Evolutionary conservation across 2,329 filamentous ascomycete genomes (phyloP).

Genomic region (Chaetomium strumarium): DNA sequence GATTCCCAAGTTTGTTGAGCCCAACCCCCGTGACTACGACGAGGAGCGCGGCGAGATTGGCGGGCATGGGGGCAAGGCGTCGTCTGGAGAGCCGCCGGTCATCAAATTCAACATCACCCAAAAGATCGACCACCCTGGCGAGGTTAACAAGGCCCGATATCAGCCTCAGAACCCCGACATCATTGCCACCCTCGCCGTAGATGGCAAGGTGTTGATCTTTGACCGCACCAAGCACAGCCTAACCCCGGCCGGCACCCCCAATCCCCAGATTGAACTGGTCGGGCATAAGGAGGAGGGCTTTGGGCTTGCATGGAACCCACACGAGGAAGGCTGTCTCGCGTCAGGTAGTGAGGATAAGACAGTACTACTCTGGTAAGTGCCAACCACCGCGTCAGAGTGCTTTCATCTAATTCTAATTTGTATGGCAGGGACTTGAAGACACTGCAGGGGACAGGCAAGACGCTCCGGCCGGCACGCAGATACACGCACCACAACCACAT

Average conservation of each 20-base stretch:
- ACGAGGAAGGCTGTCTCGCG: slow-evolving; percentile 71
- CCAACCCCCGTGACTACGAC: slow-evolving; percentile 80
- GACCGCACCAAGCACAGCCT: slow-evolving; percentile 91
- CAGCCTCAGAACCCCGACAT: slow-evolving; percentile 96
- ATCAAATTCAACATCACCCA: slow-evolving; percentile 91
- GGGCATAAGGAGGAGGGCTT: slow-evolving; percentile 89
- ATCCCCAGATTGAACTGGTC: slow-evolving; percentile 75
- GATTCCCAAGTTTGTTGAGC: slow-evolving; percentile 70
- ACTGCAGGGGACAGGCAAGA: slow-evolving; percentile 55
- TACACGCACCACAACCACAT: slow-evolving; percentile 87
- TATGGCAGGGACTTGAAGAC: slow-evolving; percentile 67
- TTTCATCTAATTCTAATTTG: background rate
- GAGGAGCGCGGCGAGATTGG: slow-evolving; percentile 90
- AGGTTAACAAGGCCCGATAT: slow-evolving; percentile 98
- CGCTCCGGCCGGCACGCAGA: slow-evolving; percentile 62
- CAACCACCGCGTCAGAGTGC: background rate
- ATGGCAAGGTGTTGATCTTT: slow-evolving; percentile 85
- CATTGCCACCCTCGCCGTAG: slow-evolving; percentile 85
- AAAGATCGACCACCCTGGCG: slow-evolving; percentile 91
- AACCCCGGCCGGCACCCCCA: slow-evolving; percentile 65
- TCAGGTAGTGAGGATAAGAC: slow-evolving; percentile 91
- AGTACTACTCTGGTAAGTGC: slow-evolving; percentile 75
- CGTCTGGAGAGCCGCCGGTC: slow-evolving; percentile 57
- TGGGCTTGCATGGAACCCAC: slow-evolving; percentile 87
- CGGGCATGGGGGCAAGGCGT: slow-evolving; percentile 68